These are phyloP conservation scores for Exophiala sideris DNA, from an alignment of 2,329 filamentous ascomycete species.

Conservation along the genomic window DNA sequence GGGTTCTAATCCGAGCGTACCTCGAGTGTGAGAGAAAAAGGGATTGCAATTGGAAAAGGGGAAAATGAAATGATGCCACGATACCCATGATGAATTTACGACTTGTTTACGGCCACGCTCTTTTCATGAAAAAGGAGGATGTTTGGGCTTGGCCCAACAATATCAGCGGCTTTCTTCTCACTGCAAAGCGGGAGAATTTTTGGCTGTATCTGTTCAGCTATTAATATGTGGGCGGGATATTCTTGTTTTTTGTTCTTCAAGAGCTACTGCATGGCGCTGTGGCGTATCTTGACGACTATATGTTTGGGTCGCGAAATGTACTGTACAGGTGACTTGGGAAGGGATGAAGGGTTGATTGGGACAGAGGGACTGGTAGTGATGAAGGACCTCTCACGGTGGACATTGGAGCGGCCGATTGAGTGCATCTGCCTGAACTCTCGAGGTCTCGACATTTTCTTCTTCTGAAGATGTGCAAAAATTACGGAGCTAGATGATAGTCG, in stretches of 20 bases:
- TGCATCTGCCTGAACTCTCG: no score
- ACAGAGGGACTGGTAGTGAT: no score
- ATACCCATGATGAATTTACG: constrained; percentile 15
- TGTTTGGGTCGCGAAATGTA: not conserved
- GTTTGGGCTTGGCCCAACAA: not conserved
- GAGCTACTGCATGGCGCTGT: constrained; percentile 7
- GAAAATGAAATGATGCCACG: constrained; percentile 19
- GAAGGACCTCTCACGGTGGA: no score
- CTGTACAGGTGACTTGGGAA: not conserved
- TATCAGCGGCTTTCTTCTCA: not conserved
- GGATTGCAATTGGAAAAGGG: not conserved
- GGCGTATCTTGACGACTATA: not conserved
- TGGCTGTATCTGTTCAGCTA: not conserved
- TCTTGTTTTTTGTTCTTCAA: not conserved
- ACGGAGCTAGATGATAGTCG: no score
- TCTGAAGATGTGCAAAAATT: no score
- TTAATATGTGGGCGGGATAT: not conserved
- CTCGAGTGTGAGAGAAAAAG: constrained; percentile 13
- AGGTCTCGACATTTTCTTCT: no score
- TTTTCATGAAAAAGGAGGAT: not conserved
- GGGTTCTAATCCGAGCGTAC: constrained; percentile 16
- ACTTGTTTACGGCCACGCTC: not conserved
- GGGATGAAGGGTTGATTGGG: not conserved
- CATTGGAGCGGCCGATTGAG: no score
- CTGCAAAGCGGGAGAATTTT: not conserved